Evolutionary conservation across 768 basidiomycete genomes (phyloP), one percentile per base, ranked within the genome.

Genomic region (Mycena chlorophos): DNA sequence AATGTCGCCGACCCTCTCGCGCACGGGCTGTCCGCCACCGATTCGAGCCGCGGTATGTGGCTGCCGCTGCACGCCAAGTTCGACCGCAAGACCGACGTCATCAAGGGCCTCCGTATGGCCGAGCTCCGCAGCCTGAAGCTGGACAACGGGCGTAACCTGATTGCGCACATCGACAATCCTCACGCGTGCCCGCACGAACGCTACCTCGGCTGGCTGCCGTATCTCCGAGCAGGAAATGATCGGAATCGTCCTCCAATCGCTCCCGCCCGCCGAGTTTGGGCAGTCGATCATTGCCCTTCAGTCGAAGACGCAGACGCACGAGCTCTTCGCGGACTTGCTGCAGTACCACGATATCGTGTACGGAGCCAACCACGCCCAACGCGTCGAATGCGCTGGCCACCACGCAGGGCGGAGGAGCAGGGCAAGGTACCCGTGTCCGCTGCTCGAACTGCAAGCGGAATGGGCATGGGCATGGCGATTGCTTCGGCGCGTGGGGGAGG

Each of bases 401-500:
- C 25, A n/a, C n/a, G n/a, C n/a, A 12, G 22, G n/a, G 23, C 46
- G 13, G 5, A 26, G 3, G 5, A 4, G n/a, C 30, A 22, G 10
- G 50, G 30, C 22, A 12, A n/a, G n/a, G n/a, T n/a, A n/a, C 20
- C 16, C 4, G 22, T 23, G 4, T 39, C 3, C 5, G 22, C 5
- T 68, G 69, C 51, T 26, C 20, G 12, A 68, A 65, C 37, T 71
- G 68, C 54, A 34, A 46, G 10, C 5, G 22, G 40, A 42, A 6
- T 5, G 61, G 61, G 0, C 69, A 70, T 27, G 6, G 30, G 6
- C 54, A 49, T 23, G 50, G 54, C 10, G 53, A 66, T 22, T 71
- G 69, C 50, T 71, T n/a, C 64, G 66, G 60, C 45, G 13, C 54
- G 56, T 23, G 69, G 69, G 1, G 68, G 69, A 16, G 69, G 68